Evolutionary conservation across 2,329 filamentous ascomycete genomes (phyloP).

Genomic region (Pseudomassariella vexata): DNA sequence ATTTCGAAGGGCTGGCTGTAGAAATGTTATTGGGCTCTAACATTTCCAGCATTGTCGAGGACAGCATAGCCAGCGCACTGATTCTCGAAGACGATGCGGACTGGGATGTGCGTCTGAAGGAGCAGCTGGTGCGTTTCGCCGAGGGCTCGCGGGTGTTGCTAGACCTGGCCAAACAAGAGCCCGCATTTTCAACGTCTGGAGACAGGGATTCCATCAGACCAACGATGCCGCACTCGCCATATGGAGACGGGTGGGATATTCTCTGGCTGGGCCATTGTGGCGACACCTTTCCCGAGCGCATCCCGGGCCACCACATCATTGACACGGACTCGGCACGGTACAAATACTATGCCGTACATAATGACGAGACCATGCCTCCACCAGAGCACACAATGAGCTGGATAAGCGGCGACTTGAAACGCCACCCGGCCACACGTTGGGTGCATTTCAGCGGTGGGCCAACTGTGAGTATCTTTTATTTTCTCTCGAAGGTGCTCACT

Average conservation of each 20-base stretch:
- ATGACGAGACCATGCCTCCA: slow-evolving; percentile 7
- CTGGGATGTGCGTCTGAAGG: slow-evolving; percentile 38
- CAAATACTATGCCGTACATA: slow-evolving; percentile 9
- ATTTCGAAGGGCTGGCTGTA: too few relatives aligned
- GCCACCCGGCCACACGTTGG: slow-evolving; percentile 7
- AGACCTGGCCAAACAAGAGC: not conserved
- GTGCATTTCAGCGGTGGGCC: slow-evolving; percentile 11
- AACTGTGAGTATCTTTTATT: too few relatives aligned
- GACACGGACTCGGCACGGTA: slow-evolving; percentile 7
- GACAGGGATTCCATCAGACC: slow-evolving; percentile 9
- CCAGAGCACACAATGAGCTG: slow-evolving; percentile 3
- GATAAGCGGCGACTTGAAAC: slow-evolving; percentile 8
- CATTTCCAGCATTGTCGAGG: slow-evolving; percentile 38
- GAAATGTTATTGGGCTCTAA: too few relatives aligned
- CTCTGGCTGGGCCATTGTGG: slow-evolving; percentile 47
- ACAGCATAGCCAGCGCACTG: slow-evolving; percentile 33
- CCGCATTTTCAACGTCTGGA: not conserved
- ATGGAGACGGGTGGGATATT: slow-evolving; percentile 41
- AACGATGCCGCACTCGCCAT: slow-evolving; percentile 34
- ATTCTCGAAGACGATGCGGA: slow-evolving; percentile 44
- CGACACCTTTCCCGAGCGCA: slow-evolving; percentile 10
- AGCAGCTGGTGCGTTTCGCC: slow-evolving; percentile 29
- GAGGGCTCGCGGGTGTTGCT: slow-evolving; percentile 10
- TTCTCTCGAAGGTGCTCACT: too few relatives aligned
- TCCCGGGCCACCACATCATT: slow-evolving; percentile 9